Evolutionary conservation across 1,284 basidiomycete genomes (phyloP).

Genomic region (Ceratorhiza oryzae-sativae): DNA sequence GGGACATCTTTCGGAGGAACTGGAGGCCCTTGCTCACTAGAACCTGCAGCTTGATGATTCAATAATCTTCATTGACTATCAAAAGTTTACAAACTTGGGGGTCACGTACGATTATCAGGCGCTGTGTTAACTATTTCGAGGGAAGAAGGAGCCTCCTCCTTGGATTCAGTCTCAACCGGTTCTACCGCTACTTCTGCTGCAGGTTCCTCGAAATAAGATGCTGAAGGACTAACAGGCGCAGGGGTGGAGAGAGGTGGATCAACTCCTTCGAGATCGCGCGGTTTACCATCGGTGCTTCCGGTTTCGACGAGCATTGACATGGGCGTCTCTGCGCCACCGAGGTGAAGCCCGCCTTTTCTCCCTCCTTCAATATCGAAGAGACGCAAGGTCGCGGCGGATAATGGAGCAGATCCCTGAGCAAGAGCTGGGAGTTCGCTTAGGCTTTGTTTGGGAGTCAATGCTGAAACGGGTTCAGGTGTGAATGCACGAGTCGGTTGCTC

Average conservation of each 20-base stretch:
- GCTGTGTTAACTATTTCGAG: conserved; percentile 20
- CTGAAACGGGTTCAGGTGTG: conserved; percentile 26
- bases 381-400: conserved; percentile 25
- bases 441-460: conserved; percentile 26
- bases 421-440: conserved; percentile 7
- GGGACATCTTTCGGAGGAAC: conserved; percentile 23
- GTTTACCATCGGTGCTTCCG: conserved; percentile 38
- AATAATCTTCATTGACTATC: conserved; percentile 36
- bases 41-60: conserved; percentile 31
- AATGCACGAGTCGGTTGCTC: not conserved
- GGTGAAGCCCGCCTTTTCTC: conserved; percentile 2
- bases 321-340: conserved; percentile 34
- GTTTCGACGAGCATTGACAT: conserved; percentile 41
- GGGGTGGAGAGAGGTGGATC: conserved; percentile 20
- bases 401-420: conserved; percentile 7
- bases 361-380: conserved; percentile 25
- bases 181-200: not conserved
- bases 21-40: conserved; percentile 23
- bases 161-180: conserved; percentile 6
- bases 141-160: conserved; percentile 6
- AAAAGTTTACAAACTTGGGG: conserved; percentile 29
- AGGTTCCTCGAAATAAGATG: conserved; percentile 20
- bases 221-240: conserved; percentile 9
- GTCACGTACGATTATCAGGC: conserved; percentile 37
- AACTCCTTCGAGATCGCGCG: conserved; percentile 30